Evolutionary conservation across 108 stramenopile genomes (phyloP).

Genomic region (Phaeodactylum tricornutum): DNA sequence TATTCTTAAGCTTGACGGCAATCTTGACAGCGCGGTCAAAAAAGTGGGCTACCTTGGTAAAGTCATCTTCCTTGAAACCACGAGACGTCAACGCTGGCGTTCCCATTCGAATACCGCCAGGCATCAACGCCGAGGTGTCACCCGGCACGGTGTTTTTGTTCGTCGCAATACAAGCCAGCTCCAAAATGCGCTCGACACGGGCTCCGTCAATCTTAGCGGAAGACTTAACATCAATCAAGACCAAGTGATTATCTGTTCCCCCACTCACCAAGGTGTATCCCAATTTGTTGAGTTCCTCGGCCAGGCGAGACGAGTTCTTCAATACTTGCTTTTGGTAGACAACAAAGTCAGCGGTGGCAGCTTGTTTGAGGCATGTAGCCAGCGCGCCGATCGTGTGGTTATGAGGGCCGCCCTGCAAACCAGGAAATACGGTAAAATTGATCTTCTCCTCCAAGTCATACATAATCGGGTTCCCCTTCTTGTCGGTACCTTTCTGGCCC

Average conservation of each 20-base stretch:
- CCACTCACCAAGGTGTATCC: slow-evolving; percentile 96
- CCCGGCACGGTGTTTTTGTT: slow-evolving; percentile 98
- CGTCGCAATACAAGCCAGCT: slow-evolving; percentile 90
- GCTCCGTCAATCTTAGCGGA: slow-evolving; percentile 90
- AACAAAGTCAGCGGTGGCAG: slow-evolving; percentile 83
- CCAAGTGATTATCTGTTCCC: slow-evolving; percentile 99
- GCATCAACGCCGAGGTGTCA: slow-evolving; percentile 89
- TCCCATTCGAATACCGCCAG: slow-evolving; percentile 99
- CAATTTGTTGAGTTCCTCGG: slow-evolving; percentile 59
- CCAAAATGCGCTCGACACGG: slow-evolving; percentile 95
- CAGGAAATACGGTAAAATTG: slow-evolving; percentile 98
- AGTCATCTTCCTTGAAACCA: slow-evolving; percentile 96
- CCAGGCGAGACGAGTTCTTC: slow-evolving; percentile 66
- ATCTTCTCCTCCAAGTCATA: slow-evolving; percentile 95
- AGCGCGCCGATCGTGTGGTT: slow-evolving; percentile 99
- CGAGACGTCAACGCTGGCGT: slow-evolving; percentile 97
- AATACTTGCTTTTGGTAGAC: slow-evolving; percentile 94
- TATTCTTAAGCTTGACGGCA: slow-evolving; percentile 75
- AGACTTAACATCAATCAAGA: slow-evolving; percentile 95
- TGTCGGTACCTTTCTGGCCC: slow-evolving; percentile 73
- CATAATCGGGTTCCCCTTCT: slow-evolving; percentile 93
- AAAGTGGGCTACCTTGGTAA: slow-evolving; percentile 90
- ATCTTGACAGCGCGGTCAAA: slow-evolving; percentile 95
- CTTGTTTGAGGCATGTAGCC: slow-evolving; percentile 94
- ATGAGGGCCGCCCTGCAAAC: slow-evolving; percentile 98